A percentile compares a stretch with the other conserved stretches of the same genome.
phyloP scores from a whole-genome alignment of 2,329 filamentous ascomycete genomes.

The Neonectria hederae region DNA sequence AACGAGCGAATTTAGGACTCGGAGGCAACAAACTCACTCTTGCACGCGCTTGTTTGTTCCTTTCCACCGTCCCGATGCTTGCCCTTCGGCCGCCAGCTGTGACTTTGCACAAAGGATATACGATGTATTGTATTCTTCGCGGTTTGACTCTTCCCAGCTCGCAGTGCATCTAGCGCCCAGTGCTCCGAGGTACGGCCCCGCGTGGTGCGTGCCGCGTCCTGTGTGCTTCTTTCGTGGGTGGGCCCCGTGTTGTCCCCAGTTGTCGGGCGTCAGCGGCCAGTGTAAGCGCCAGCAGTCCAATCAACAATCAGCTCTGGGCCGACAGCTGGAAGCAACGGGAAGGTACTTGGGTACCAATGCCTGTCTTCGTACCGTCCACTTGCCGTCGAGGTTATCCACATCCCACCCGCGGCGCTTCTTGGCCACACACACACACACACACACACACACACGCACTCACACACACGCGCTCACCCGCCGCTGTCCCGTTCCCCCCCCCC shows the following conservation, averaged over 20 bases:
- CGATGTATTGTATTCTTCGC: neutral
- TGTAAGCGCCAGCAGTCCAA: constrained; percentile 12
- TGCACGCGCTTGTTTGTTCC: neutral
- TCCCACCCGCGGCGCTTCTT: neutral
- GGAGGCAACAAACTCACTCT: neutral
- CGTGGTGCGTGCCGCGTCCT: neutral
- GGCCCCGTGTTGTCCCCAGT: neutral
- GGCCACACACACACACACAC: neutral
- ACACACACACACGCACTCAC: neutral
- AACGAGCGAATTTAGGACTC: constrained; percentile 13
- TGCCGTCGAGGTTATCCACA: neutral
- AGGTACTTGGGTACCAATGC: constrained; percentile 17
- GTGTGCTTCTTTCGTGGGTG: neutral
- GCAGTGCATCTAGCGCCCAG: neutral
- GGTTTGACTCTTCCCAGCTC: neutral
- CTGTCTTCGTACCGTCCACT: neutral
- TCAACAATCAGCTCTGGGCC: constrained; percentile 9
- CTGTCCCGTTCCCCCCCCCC: constrained; percentile 12
- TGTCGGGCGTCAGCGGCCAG: neutral
- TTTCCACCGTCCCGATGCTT: neutral
- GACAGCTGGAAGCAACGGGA: constrained; percentile 14
- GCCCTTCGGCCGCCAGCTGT: neutral
- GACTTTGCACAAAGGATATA: neutral
- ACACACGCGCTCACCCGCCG: constrained; percentile 13
- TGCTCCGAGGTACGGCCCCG: constrained; percentile 4